A percentile compares a stretch with the other conserved stretches of the same genome.
These are phyloP conservation scores for Podosphaera leucotricha DNA, from an alignment of 2,329 filamentous ascomycete genomes.

Conservation along the genomic window DNA sequence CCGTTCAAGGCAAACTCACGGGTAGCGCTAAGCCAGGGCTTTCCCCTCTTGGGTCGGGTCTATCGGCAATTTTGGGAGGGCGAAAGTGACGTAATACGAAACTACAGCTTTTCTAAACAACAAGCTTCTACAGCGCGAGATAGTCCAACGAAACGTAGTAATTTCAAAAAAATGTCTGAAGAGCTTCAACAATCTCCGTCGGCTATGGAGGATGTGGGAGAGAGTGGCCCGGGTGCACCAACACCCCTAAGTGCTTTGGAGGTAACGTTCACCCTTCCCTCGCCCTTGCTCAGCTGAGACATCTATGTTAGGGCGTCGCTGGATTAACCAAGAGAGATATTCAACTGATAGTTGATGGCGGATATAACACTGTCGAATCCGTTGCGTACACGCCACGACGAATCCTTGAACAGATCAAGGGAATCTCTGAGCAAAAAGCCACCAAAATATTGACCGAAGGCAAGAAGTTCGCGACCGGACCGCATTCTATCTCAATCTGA, in stretches of 20 bases:
- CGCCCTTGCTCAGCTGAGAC: not conserved
- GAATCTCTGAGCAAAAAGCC: slow-evolving; percentile 92
- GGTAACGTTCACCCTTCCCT: slow-evolving; percentile 24
- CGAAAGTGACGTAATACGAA: no score
- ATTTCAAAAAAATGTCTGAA: slow-evolving; percentile 12
- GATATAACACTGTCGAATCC: slow-evolving; percentile 85
- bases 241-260: slow-evolving; percentile 70
- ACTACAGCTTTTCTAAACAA: no score
- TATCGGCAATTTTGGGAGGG: no score
- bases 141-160: no score
- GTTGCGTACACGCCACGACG: slow-evolving; percentile 78
- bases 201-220: slow-evolving; percentile 47
- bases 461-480: slow-evolving; percentile 15
- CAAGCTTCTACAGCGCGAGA: no score
- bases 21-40: no score
- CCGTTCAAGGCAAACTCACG: no score
- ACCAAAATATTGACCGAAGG: slow-evolving; percentile 77
- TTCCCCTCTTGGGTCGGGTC: no score
- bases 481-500: slow-evolving; percentile 1
- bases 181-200: slow-evolving; percentile 39
- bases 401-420: slow-evolving; percentile 81
- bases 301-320: slow-evolving; percentile 45
- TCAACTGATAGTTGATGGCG: slow-evolving; percentile 73
- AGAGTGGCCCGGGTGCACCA: slow-evolving; percentile 73
- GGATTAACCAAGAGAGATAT: slow-evolving; percentile 91